Evolutionary conservation across 2,329 filamentous ascomycete genomes (phyloP).

Genomic region (Penicillium sp.): DNA sequence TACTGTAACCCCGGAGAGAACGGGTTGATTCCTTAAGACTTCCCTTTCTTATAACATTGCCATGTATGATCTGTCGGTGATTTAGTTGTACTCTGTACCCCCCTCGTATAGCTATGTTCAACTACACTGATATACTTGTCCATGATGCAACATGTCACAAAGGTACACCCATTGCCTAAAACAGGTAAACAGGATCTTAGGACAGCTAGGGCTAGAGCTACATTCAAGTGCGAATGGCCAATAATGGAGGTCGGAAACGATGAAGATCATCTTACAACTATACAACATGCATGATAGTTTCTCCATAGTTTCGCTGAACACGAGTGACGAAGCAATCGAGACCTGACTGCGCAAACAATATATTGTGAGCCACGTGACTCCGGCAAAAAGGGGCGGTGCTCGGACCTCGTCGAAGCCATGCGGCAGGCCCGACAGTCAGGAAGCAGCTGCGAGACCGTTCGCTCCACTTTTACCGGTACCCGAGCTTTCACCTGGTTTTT

Average conservation of each 20-base stretch:
- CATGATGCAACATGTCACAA: slow-evolving; percentile 1
- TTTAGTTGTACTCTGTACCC: background rate
- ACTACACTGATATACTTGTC: background rate
- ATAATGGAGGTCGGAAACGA: background rate
- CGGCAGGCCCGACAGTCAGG: slow-evolving; percentile 36
- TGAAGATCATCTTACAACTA: background rate
- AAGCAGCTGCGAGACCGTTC: slow-evolving; percentile 38
- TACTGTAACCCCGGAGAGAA: background rate
- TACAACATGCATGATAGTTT: background rate
- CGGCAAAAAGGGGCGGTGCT: slow-evolving; percentile 13
- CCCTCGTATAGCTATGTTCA: background rate
- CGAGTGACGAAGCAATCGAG: background rate
- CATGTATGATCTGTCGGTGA: background rate
- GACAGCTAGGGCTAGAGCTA: no score
- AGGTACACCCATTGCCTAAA: background rate
- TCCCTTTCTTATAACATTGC: background rate
- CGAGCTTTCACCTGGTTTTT: background rate
- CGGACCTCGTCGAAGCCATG: slow-evolving; percentile 23
- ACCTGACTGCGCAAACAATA: background rate
- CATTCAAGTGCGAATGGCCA: background rate
- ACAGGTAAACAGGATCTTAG: background rate
- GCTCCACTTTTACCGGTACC: slow-evolving; percentile 25
- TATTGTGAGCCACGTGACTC: slow-evolving; percentile 15
- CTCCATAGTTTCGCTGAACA: background rate
- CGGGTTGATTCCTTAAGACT: background rate